Conservation (phyloP, 305 asterid genomes). For the Solanum hybrid region DNA sequence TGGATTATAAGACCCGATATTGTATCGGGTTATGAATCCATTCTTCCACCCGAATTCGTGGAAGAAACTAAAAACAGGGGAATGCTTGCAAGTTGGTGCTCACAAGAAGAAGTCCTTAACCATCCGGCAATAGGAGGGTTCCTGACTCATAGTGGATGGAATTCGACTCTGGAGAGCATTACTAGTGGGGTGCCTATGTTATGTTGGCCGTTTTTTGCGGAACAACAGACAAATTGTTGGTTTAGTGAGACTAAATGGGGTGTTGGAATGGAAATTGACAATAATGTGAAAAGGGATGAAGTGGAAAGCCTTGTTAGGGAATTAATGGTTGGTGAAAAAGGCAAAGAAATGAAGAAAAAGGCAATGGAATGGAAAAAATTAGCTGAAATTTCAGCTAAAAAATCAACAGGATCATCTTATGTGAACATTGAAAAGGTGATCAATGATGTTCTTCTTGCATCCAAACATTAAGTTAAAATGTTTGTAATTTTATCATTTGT, state of each 20-base stretch:
- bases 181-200: not conserved
- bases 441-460: not conserved
- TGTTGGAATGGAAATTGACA: not conserved
- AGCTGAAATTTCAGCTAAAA: not conserved
- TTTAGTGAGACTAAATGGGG: not conserved
- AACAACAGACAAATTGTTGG: not conserved
- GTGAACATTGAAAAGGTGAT: not conserved
- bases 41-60: not conserved
- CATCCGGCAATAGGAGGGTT: constrained; percentile 43
- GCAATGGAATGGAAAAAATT: not conserved
- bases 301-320: not conserved
- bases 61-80: constrained; percentile 18
- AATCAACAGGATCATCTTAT: not conserved
- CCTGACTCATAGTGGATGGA: constrained; percentile 12
- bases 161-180: not conserved
- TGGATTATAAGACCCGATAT: not conserved
- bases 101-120: constrained; percentile 39
- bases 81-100: constrained; percentile 37
- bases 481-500: no score
- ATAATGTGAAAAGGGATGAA: not conserved
- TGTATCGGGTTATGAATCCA: not conserved
- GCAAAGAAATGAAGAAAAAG: not conserved
- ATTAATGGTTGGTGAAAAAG: not conserved
- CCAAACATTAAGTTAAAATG: not conserved
- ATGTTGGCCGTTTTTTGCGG: not conserved